phyloP scores from a whole-genome alignment of 805 yeast genomes.

The Ogataea dorogensis region DNA sequence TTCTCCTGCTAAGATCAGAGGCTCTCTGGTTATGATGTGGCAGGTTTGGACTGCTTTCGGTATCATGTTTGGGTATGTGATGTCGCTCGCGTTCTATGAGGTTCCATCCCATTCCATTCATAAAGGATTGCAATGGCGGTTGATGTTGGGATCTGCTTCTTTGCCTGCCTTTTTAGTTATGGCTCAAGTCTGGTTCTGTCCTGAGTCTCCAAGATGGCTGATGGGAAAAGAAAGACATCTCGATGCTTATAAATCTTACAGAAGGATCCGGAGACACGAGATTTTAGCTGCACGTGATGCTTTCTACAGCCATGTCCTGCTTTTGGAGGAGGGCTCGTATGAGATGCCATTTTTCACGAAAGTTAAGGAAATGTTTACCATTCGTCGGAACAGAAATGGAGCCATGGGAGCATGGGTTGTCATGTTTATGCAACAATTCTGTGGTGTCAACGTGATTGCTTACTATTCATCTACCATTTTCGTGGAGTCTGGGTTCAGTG shows the following conservation, averaged over 20 bases:
- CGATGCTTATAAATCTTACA: constrained; percentile 56
- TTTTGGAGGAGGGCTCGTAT: constrained; percentile 58
- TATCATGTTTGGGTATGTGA: constrained; percentile 67
- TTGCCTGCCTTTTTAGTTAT: constrained; percentile 63
- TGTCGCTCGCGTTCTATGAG: constrained; percentile 59
- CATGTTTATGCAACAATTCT: constrained; percentile 89
- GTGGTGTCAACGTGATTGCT: constrained; percentile 87
- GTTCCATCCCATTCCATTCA: constrained; percentile 47
- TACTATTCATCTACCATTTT: constrained; percentile 81
- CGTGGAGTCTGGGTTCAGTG: constrained; percentile 60
- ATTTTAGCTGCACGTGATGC: constrained; percentile 69
- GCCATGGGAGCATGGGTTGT: constrained; percentile 76
- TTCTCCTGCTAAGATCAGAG: constrained; percentile 61
- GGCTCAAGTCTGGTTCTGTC: constrained; percentile 62
- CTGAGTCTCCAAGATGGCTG: constrained; percentile 77
- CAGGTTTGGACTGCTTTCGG: constrained; percentile 75
- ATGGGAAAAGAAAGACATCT: constrained; percentile 66
- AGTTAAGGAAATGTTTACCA: constrained; percentile 57
- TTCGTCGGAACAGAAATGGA: constrained; percentile 83
- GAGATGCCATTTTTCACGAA: constrained; percentile 46
- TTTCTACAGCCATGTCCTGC: constrained; percentile 63
- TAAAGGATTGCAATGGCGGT: constrained; percentile 63
- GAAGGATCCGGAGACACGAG: constrained; percentile 46
- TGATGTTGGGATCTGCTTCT: constrained; percentile 67
- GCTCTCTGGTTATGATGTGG: constrained; percentile 72